Percentiles rank a stretch among this genome's conserved stretches.
These are phyloP conservation scores for Psilocybe cyanescens DNA, from an alignment of 768 basidiomycete genomes.

Conservation along the genomic window DNA sequence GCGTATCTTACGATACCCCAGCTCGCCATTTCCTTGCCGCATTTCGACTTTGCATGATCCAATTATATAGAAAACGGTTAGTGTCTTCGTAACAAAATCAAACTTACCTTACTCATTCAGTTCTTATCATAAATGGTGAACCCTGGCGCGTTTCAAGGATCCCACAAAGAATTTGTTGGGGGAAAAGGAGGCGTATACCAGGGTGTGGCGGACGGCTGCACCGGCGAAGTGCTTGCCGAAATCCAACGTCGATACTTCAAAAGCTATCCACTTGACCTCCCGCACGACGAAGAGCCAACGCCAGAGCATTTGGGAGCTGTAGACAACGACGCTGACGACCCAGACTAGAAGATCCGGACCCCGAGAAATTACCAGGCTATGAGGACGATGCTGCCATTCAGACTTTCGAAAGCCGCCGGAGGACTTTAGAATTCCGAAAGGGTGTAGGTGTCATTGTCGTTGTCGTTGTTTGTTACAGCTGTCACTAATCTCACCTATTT, in stretches of 20 bases:
- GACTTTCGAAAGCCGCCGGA: too few species aligned
- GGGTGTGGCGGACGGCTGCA: slow-evolving; percentile 1
- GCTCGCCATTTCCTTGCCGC: too few species aligned
- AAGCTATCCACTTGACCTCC: slow-evolving; percentile 13
- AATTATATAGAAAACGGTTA: too few species aligned
- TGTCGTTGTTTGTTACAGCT: too few species aligned
- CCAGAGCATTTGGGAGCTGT: slow-evolving; percentile 9
- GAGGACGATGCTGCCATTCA: background rate
- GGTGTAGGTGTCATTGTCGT: background rate
- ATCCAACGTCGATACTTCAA: slow-evolving; percentile 18
- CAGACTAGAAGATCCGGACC: background rate
- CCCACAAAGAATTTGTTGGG: slow-evolving; percentile 9
- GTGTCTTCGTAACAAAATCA: too few species aligned
- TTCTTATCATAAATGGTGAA: background rate
- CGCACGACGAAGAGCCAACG: slow-evolving; percentile 11
- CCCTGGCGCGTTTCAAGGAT: background rate
- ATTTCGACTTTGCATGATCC: too few species aligned
- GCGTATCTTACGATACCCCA: too few species aligned
- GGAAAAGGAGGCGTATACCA: slow-evolving; percentile 5
- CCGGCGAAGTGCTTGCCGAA: slow-evolving; percentile 4
- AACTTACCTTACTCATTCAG: too few species aligned
- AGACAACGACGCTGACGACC: slow-evolving; percentile 3
- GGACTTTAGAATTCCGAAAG: background rate
- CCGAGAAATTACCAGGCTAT: background rate
- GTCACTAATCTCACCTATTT: background rate